A percentile compares a stretch with the other conserved stretches of the same genome.
Conservation (phyloP, 2,329 filamentous ascomycete species). For the Aspergillus hortae region DNA sequence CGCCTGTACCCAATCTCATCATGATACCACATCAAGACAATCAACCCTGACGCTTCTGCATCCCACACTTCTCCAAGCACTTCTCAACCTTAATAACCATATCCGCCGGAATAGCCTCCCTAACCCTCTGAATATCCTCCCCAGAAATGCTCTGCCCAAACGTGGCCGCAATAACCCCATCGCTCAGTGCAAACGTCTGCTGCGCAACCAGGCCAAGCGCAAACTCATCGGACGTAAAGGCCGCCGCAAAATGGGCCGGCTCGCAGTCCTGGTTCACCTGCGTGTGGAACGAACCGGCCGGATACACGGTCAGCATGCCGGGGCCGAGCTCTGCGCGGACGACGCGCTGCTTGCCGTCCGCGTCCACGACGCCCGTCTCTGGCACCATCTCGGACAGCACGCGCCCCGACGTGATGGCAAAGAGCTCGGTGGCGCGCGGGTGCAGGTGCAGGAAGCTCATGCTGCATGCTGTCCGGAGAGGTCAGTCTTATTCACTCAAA, state of each 20-base stretch:
- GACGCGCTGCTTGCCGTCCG: slow-evolving; percentile 15
- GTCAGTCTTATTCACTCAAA: not conserved
- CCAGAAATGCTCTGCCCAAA: slow-evolving; percentile 20
- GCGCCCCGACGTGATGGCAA: slow-evolving; percentile 16
- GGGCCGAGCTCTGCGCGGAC: slow-evolving; percentile 14
- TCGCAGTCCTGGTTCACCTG: slow-evolving; percentile 25
- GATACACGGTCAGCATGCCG: slow-evolving; percentile 21
- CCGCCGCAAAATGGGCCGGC: slow-evolving; percentile 21
- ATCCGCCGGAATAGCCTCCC: slow-evolving; percentile 13
- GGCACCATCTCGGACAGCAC: slow-evolving; percentile 20
- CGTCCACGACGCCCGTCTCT: slow-evolving; percentile 10
- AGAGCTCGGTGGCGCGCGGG: slow-evolving; percentile 23
- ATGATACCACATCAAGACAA: not conserved
- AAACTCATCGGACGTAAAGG: slow-evolving; percentile 21
- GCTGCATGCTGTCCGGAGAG: slow-evolving; percentile 16
- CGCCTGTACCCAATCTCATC: not conserved
- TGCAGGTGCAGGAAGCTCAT: slow-evolving; percentile 25
- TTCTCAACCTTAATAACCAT: slow-evolving; percentile 20
- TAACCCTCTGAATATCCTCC: slow-evolving; percentile 19
- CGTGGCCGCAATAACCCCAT: slow-evolving; percentile 17
- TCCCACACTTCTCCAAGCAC: slow-evolving; percentile 22
- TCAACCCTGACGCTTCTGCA: slow-evolving; percentile 12
- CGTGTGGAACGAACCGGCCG: slow-evolving; percentile 24
- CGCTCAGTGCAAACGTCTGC: slow-evolving; percentile 16
- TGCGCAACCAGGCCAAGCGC: slow-evolving; percentile 17